Percentiles rank a stretch among this genome's conserved stretches.
Conservation (phyloP, 2,329 filamentous ascomycete genomes). For the Claviceps digitariae region DNA sequence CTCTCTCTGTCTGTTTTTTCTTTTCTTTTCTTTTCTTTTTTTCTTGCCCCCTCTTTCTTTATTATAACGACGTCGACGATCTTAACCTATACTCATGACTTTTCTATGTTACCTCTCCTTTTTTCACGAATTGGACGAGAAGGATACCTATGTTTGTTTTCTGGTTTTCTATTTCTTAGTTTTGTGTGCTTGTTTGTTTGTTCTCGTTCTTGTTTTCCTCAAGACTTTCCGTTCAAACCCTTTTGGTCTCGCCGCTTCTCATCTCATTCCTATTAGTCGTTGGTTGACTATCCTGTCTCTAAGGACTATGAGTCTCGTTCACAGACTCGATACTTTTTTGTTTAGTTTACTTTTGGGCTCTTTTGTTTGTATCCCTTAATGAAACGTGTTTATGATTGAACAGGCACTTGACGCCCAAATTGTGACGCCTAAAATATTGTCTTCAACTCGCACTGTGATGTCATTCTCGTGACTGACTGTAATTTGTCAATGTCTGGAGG, state of each 20-base stretch:
- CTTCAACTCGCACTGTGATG: background rate
- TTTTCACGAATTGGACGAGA: slow-evolving; percentile 9
- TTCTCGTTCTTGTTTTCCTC: no score
- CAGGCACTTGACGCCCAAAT: background rate
- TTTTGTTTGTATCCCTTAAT: background rate
- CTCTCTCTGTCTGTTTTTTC: background rate
- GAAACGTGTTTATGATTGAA: background rate
- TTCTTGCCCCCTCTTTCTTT: background rate
- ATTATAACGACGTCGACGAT: background rate
- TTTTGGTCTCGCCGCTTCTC: background rate
- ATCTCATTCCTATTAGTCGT: slow-evolving; percentile 1
- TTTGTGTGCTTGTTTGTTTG: background rate
- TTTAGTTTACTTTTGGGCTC: background rate
- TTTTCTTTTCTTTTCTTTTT: no score
- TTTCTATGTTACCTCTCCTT: slow-evolving; percentile 5
- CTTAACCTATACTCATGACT: slow-evolving; percentile 3
- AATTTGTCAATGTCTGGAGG: no score
- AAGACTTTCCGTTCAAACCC: no score
- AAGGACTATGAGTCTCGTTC: background rate
- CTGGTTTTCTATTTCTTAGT: background rate
- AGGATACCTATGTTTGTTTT: slow-evolving; percentile 12
- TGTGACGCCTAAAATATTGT: background rate
- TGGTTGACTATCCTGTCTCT: background rate
- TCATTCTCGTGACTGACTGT: background rate
- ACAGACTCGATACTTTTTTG: background rate